Evolutionary conservation across 306 rosid genomes (phyloP).

Genomic region (Vicia faba): DNA sequence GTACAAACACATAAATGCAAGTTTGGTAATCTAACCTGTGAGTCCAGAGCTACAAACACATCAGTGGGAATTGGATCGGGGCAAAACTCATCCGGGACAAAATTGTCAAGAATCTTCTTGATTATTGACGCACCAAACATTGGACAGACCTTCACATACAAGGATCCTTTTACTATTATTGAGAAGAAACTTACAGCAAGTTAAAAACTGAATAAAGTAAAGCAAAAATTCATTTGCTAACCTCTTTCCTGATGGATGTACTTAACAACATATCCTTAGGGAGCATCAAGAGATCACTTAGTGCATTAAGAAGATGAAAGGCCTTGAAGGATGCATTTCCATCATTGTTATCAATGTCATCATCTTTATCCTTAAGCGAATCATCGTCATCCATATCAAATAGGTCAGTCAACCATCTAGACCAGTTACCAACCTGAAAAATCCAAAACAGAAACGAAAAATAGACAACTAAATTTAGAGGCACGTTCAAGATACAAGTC

Average conservation of each 20-base stretch:
- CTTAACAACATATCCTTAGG: slow-evolving; percentile 93
- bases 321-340: slow-evolving; percentile 71
- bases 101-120: slow-evolving; percentile 71
- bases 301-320: slow-evolving; percentile 83
- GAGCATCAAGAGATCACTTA: slow-evolving; percentile 97
- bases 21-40: slow-evolving; percentile 60
- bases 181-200: slow-evolving; percentile 17
- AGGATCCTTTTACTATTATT: slow-evolving; percentile 31
- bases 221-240: slow-evolving; percentile 39
- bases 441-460: slow-evolving; percentile 32
- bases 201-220: slow-evolving; percentile 10
- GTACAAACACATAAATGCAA: slow-evolving; percentile 8
- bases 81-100: slow-evolving; percentile 91
- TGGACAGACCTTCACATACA: slow-evolving; percentile 81
- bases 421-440: slow-evolving; percentile 95
- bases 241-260: slow-evolving; percentile 87
- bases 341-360: slow-evolving; percentile 43
- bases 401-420: slow-evolving; percentile 85
- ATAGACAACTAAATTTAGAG: slow-evolving; percentile 1
- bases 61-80: slow-evolving; percentile 79
- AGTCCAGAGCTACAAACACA: slow-evolving; percentile 71
- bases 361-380: slow-evolving; percentile 50
- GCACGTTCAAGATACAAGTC: slow-evolving; percentile 4
- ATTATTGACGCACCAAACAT: slow-evolving; percentile 73
- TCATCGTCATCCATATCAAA: slow-evolving; percentile 81